Percentiles rank a stretch among this genome's conserved stretches.
These are phyloP conservation scores for Tripterygium wilfordii DNA, from an alignment of 177 flowering plant genomes.

Conservation along the genomic window DNA sequence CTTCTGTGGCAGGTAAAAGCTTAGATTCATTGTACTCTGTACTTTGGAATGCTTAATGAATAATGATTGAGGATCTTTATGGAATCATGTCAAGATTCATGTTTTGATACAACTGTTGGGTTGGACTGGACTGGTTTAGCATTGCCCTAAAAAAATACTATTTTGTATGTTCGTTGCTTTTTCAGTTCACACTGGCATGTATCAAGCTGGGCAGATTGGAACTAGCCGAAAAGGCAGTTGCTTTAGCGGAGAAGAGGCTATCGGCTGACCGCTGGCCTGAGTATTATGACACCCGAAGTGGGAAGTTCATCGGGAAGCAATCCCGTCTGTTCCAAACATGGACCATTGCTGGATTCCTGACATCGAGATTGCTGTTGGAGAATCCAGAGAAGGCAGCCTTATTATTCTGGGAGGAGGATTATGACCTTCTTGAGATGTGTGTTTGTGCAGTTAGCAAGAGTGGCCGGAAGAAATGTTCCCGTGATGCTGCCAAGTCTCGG, in stretches of 20 bases:
- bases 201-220: conserved; percentile 81
- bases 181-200: conserved; percentile 92
- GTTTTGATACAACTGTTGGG: no score
- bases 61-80: no score
- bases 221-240: conserved; percentile 63
- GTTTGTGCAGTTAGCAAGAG: conserved; percentile 73
- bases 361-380: conserved; percentile 72
- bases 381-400: conserved; percentile 73
- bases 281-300: conserved; percentile 78
- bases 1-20: conserved; percentile 94
- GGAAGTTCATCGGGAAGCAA: conserved; percentile 85
- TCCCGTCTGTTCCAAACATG: conserved; percentile 80
- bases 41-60: no score
- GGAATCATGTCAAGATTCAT: no score
- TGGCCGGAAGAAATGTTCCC: conserved; percentile 62
- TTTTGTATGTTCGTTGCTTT: background rate
- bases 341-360: conserved; percentile 83
- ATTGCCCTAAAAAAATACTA: no score
- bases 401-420: conserved; percentile 78
- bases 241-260: conserved; percentile 75
- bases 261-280: conserved; percentile 78
- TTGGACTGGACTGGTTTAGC: no score
- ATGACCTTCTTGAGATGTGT: conserved; percentile 82
- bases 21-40: no score
- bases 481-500: conserved; percentile 69